These are phyloP conservation scores for Sambucus nigra DNA, from an alignment of 129 eudicot genomes.

Conservation along the genomic window DNA sequence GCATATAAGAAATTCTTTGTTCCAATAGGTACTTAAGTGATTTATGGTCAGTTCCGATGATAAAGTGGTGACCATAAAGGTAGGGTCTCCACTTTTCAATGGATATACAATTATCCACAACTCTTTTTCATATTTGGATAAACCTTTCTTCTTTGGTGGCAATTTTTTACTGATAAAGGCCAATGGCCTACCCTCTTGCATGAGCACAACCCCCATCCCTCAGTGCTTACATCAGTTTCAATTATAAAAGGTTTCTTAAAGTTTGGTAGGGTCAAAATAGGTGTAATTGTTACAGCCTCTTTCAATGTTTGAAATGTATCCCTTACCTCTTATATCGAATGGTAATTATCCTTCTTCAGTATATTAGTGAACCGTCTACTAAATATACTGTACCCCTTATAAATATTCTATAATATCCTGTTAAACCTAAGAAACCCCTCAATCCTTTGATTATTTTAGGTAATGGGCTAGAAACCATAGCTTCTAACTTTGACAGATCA, in stretches of 20 bases:
- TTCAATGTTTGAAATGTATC: not conserved
- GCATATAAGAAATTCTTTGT: not conserved
- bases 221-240: not conserved
- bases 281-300: not conserved
- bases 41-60: not conserved
- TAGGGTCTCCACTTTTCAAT: not conserved
- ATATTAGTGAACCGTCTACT: not conserved
- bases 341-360: not conserved
- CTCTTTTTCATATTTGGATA: not conserved
- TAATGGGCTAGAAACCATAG: not conserved
- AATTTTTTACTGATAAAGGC: not conserved
- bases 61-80: not conserved
- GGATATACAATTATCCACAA: not conserved
- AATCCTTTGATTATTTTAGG: not conserved
- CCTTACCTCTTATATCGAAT: not conserved
- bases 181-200: not conserved
- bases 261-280: not conserved
- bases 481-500: not conserved
- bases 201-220: not conserved
- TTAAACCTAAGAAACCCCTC: not conserved
- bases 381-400: not conserved
- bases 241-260: not conserved
- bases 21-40: not conserved
- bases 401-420: not conserved
- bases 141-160: not conserved